These are phyloP conservation scores for Fusarium sp. DNA, from an alignment of 2,329 filamentous ascomycete genomes.

Conservation along the genomic window DNA sequence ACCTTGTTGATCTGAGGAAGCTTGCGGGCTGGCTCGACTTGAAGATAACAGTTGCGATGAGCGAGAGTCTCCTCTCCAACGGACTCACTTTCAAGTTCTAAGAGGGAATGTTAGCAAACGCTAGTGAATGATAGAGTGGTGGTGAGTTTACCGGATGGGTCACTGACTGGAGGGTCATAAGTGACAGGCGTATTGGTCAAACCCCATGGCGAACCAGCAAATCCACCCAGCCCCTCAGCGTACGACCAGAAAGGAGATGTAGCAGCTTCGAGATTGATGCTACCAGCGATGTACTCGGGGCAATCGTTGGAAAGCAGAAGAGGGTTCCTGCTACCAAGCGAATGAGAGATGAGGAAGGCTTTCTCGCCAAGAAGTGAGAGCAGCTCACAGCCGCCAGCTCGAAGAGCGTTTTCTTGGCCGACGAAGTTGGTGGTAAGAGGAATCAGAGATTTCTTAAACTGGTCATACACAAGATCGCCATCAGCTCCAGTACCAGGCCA, in stretches of 20 bases:
- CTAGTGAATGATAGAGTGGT: too few species aligned
- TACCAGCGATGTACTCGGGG: conserved; percentile 25
- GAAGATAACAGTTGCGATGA: conserved; percentile 29
- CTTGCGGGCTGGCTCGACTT: conserved; percentile 22
- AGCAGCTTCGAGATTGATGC: conserved; percentile 30
- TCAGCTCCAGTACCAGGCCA: conserved; percentile 30
- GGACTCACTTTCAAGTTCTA: conserved; percentile 17
- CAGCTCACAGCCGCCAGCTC: conserved; percentile 26
- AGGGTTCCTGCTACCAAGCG: conserved; percentile 24
- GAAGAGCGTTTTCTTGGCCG: conserved; percentile 25
- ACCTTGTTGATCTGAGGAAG: conserved; percentile 32
- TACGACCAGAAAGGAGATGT: conserved; percentile 35
- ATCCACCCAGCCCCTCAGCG: conserved; percentile 24
- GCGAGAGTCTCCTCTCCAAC: conserved; percentile 28
- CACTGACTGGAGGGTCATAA: conserved; percentile 26
- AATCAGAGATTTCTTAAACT: conserved; percentile 33
- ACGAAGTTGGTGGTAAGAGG: conserved; percentile 28
- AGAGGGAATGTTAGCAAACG: background rate
- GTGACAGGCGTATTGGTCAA: conserved; percentile 26
- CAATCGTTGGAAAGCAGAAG: conserved; percentile 33
- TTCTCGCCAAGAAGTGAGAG: conserved; percentile 30
- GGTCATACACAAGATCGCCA: conserved; percentile 24
- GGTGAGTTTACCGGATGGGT: background rate
- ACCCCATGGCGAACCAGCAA: conserved; percentile 18
- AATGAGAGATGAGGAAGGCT: conserved; percentile 34